Conservation (phyloP, 345 rosid genomes). For the Arabis hirsuta region DNA sequence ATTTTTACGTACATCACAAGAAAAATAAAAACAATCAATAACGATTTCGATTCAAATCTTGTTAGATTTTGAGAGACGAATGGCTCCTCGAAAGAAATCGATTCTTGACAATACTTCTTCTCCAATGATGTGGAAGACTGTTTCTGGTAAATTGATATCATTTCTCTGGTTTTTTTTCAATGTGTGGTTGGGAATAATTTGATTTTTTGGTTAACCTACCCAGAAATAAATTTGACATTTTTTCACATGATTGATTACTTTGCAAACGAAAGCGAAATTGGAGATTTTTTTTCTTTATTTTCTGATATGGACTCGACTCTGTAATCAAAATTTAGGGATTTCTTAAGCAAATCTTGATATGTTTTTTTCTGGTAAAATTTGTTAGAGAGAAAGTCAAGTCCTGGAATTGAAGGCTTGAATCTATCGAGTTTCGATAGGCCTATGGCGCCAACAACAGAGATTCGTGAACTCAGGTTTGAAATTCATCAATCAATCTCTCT, state of each 20-base stretch:
- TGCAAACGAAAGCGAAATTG: conserved; percentile 1
- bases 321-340: conserved; percentile 28
- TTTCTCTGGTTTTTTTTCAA: conserved; percentile 10
- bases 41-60: conserved; percentile 17
- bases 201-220: conserved; percentile 68
- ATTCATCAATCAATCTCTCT: neutral
- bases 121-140: conserved; percentile 59
- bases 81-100: conserved; percentile 46
- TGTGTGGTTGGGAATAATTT: conserved; percentile 30
- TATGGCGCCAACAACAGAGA: conserved; percentile 58
- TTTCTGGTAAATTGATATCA: conserved; percentile 63
- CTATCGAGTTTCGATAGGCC: conserved; percentile 61
- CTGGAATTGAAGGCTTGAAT: conserved; percentile 74
- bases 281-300: neutral
- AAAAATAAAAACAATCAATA: neutral
- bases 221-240: conserved; percentile 5
- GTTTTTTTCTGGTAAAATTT: conserved; percentile 28
- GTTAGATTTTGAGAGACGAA: conserved; percentile 56
- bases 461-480: conserved; percentile 65
- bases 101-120: conserved; percentile 52
- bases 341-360: conserved; percentile 15
- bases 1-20: conserved; percentile 30
- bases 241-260: conserved; percentile 31
- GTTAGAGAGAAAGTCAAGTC: conserved; percentile 64
- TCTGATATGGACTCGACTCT: conserved; percentile 39